These are phyloP conservation scores for Mycena rosella DNA, from an alignment of 768 basidiomycete species.

Conservation along the genomic window DNA sequence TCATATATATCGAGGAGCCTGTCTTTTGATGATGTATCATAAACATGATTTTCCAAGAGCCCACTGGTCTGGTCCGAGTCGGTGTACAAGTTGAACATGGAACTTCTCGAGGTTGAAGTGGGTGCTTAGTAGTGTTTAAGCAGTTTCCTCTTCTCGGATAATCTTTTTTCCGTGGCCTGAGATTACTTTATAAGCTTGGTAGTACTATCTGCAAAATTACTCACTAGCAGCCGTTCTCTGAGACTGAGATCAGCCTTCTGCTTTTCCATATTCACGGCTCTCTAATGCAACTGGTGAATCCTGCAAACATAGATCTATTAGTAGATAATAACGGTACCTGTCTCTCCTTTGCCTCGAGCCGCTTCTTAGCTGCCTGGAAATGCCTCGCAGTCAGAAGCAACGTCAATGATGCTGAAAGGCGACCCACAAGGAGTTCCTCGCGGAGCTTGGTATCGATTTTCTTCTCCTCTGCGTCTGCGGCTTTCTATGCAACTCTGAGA, in stretches of 20 bases:
- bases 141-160: constrained; percentile 13
- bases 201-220: neutral
- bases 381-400: neutral
- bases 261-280: constrained; percentile 2
- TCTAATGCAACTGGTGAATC: neutral
- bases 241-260: neutral
- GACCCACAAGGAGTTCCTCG: neutral
- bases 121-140: neutral
- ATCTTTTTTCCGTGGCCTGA: constrained; percentile 9
- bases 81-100: neutral
- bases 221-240: neutral
- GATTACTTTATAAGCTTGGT: neutral
- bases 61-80: no score
- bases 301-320: neutral
- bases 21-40: no score
- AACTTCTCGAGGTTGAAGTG: no score
- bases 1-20: no score
- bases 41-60: no score
- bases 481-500: neutral
- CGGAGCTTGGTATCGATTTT: constrained; percentile 8
- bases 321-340: neutral
- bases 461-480: neutral
- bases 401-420: neutral
- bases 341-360: neutral
- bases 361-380: neutral